Evolutionary conservation across 768 basidiomycete genomes (phyloP).

Genomic region (Guyanaporus albipodus): DNA sequence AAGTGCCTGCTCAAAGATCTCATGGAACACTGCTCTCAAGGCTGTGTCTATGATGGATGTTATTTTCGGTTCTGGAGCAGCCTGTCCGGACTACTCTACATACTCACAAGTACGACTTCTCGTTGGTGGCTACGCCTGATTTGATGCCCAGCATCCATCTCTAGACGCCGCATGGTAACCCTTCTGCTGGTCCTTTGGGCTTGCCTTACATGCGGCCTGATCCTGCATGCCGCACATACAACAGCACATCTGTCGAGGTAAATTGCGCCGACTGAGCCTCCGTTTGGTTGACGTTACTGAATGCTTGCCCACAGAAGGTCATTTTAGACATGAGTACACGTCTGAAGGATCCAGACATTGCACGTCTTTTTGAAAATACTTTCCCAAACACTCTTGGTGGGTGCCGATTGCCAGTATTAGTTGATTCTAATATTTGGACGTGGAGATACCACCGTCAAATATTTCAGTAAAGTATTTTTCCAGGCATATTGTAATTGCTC

Average conservation of each 20-base stretch:
- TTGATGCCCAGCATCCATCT: background rate
- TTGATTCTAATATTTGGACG: background rate
- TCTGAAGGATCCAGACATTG: slow-evolving; percentile 73
- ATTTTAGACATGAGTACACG: slow-evolving; percentile 68
- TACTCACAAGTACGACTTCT: slow-evolving; percentile 48
- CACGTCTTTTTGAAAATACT: slow-evolving; percentile 76
- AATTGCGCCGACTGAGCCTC: background rate
- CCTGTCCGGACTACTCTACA: slow-evolving; percentile 59
- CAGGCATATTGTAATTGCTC: background rate
- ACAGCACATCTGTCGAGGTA: slow-evolving; percentile 72
- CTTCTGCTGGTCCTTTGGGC: slow-evolving; percentile 55
- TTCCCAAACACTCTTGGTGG: slow-evolving; percentile 78
- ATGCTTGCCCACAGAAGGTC: slow-evolving; percentile 47
- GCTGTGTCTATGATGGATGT: slow-evolving; percentile 22
- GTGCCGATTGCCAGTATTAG: slow-evolving; percentile 8
- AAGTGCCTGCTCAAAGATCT: slow-evolving; percentile 1
- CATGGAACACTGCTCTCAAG: slow-evolving; percentile 7
- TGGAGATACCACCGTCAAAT: slow-evolving; percentile 75
- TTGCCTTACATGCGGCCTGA: slow-evolving; percentile 73
- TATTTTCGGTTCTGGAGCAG: slow-evolving; percentile 19
- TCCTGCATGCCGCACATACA: slow-evolving; percentile 70
- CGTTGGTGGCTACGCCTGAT: background rate
- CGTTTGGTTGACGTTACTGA: background rate
- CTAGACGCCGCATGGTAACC: slow-evolving; percentile 56
- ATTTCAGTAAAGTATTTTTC: slow-evolving; percentile 54